Evolutionary conservation across 768 basidiomycete genomes (phyloP).

Genomic region (Kwoniella mangroviensis): DNA sequence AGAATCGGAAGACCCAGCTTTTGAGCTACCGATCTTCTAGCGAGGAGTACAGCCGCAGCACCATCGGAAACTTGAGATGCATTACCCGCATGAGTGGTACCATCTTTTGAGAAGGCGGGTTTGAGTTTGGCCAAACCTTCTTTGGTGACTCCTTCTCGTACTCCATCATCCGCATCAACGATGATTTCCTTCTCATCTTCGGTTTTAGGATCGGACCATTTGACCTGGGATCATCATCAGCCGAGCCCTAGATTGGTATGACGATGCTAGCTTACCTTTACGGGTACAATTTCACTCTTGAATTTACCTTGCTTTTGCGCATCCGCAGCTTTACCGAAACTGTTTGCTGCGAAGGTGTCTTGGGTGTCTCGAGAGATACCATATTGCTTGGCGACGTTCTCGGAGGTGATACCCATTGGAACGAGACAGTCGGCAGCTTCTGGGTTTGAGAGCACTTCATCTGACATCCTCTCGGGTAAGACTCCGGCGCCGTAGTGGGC

Average conservation of each 20-base stretch:
- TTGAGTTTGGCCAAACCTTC: slow-evolving; percentile 79
- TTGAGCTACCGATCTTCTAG: slow-evolving; percentile 76
- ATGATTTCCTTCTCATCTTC: slow-evolving; percentile 65
- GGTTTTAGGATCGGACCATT: slow-evolving; percentile 59
- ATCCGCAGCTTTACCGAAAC: slow-evolving; percentile 74
- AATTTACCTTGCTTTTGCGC: slow-evolving; percentile 75
- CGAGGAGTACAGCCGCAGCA: slow-evolving; percentile 80
- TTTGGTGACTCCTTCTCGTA: slow-evolving; percentile 77
- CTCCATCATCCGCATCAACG: slow-evolving; percentile 80
- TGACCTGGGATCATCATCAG: slow-evolving; percentile 55
- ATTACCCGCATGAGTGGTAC: slow-evolving; percentile 61
- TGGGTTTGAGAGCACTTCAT: slow-evolving; percentile 67
- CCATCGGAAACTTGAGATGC: slow-evolving; percentile 79
- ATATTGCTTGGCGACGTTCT: slow-evolving; percentile 62
- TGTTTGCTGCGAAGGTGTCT: slow-evolving; percentile 86
- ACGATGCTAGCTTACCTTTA: slow-evolving; percentile 61
- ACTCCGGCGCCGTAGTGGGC: slow-evolving; percentile 59
- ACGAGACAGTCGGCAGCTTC: slow-evolving; percentile 64
- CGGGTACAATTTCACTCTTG: slow-evolving; percentile 84
- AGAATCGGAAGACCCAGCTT: slow-evolving; percentile 76
- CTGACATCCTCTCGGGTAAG: slow-evolving; percentile 59
- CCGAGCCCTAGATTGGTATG: background rate
- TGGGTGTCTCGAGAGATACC: slow-evolving; percentile 75
- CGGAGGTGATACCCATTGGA: slow-evolving; percentile 70
- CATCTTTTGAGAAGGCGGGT: slow-evolving; percentile 71